Conservation (phyloP, 2,329 filamentous ascomycete genomes). For the Xylaria sp. region DNA sequence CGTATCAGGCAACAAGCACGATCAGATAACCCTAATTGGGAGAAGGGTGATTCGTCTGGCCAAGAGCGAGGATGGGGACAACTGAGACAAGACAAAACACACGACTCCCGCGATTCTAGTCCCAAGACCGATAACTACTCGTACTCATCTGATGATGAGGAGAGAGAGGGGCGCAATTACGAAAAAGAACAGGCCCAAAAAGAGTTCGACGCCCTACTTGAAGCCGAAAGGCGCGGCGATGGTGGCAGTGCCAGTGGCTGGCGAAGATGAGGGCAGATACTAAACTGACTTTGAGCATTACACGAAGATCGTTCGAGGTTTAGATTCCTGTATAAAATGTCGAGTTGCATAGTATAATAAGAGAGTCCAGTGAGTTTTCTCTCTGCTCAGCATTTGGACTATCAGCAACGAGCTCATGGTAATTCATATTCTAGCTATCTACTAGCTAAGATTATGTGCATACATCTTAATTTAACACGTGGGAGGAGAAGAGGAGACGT, state of each 20-base stretch:
- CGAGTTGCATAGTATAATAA: conserved; percentile 1
- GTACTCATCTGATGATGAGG: conserved; percentile 53
- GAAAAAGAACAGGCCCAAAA: conserved; percentile 60
- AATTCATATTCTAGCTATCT: conserved; percentile 16
- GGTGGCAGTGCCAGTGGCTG: conserved; percentile 19
- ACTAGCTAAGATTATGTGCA: conserved; percentile 6
- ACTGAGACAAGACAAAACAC: conserved; percentile 45
- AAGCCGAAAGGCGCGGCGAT: conserved; percentile 54
- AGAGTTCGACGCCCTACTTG: conserved; percentile 62
- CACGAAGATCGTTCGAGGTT: not conserved
- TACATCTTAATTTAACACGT: not conserved
- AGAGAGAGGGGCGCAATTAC: conserved; percentile 51
- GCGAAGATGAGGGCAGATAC: conserved; percentile 19
- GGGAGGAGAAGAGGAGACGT: not conserved
- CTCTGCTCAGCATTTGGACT: not conserved
- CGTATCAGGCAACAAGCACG: conserved; percentile 55
- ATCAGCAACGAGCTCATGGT: not conserved
- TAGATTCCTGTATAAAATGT: conserved; percentile 22
- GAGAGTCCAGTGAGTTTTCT: conserved; percentile 7
- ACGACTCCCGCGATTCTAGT: conserved; percentile 34
- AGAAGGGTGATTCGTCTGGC: conserved; percentile 46
- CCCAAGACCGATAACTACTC: conserved; percentile 49
- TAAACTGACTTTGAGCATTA: not conserved
- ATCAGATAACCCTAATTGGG: conserved; percentile 38
- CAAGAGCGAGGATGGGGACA: conserved; percentile 46